Conservation (phyloP, 2,329 filamentous ascomycete genomes). For the Claviceps monticola region DNA sequence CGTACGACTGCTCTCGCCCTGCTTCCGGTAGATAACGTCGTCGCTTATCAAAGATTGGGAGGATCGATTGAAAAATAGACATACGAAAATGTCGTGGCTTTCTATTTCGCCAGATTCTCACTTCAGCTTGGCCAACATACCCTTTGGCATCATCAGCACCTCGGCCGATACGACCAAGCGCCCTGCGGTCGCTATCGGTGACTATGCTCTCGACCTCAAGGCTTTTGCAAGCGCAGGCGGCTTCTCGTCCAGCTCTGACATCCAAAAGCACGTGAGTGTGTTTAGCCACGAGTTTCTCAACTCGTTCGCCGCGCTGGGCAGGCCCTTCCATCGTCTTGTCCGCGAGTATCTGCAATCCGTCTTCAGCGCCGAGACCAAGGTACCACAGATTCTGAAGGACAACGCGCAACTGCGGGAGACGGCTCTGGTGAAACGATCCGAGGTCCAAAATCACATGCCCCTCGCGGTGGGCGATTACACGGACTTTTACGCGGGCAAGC, state of each 20-base stretch:
- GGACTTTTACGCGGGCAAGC: slow-evolving; percentile 69
- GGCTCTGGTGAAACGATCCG: slow-evolving; percentile 18
- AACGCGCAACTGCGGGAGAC: slow-evolving; percentile 18
- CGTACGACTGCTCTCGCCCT: neutral
- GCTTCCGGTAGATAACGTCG: neutral
- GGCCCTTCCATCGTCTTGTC: slow-evolving; percentile 53
- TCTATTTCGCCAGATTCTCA: slow-evolving; percentile 12
- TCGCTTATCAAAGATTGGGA: neutral
- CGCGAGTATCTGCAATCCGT: slow-evolving; percentile 55
- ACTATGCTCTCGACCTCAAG: slow-evolving; percentile 55
- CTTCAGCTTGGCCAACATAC: slow-evolving; percentile 70
- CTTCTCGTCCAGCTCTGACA: slow-evolving; percentile 18
- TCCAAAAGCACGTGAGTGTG: slow-evolving; percentile 13
- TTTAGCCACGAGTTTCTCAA: slow-evolving; percentile 19
- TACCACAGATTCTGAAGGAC: slow-evolving; percentile 20
- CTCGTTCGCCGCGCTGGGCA: slow-evolving; percentile 38
- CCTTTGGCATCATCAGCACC: slow-evolving; percentile 69
- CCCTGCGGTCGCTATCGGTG: slow-evolving; percentile 58
- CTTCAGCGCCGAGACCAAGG: slow-evolving; percentile 37
- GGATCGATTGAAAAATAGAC: neutral
- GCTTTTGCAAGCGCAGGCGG: slow-evolving; percentile 37
- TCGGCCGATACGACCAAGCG: slow-evolving; percentile 39
- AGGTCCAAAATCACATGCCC: slow-evolving; percentile 55
- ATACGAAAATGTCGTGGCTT: slow-evolving; percentile 13
- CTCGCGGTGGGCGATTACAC: slow-evolving; percentile 72